Evolutionary conservation across 1,284 basidiomycete genomes (phyloP).

Genomic region (Termitomyces sp.): DNA sequence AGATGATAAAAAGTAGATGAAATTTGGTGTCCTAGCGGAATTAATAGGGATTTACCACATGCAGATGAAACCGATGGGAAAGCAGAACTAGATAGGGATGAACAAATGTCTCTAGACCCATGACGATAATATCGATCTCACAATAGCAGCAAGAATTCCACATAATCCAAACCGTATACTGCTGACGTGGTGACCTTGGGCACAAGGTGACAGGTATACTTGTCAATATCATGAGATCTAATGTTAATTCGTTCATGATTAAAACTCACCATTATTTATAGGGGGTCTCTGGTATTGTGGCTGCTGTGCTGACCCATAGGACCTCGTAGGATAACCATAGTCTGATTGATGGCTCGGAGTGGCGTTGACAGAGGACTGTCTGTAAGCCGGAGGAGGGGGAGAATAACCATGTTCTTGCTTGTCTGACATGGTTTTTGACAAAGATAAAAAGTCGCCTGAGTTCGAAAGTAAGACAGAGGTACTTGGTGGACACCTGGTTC

Average conservation of each 20-base stretch:
- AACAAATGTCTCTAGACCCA: not conserved
- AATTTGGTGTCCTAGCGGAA: not conserved
- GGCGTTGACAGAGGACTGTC: not conserved
- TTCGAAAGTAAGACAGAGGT: slow-evolving; percentile 2
- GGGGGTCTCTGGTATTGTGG: slow-evolving; percentile 9
- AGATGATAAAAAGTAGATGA: not conserved
- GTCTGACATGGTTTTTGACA: slow-evolving; percentile 10
- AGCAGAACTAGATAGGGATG: slow-evolving; percentile 22
- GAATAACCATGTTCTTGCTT: slow-evolving; percentile 4
- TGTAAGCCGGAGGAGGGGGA: slow-evolving; percentile 10
- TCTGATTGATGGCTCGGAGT: not conserved
- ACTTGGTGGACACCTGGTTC: not conserved
- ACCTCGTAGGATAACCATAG: not conserved
- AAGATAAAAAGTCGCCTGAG: not conserved
- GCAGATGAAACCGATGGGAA: slow-evolving; percentile 35
- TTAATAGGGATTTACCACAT: slow-evolving; percentile 25
- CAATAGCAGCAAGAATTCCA: slow-evolving; percentile 36
- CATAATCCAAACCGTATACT: slow-evolving; percentile 33
- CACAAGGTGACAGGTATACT: slow-evolving; percentile 25
- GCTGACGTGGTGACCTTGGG: slow-evolving; percentile 31
- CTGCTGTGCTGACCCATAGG: slow-evolving; percentile 4
- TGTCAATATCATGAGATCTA: not conserved
- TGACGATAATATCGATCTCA: slow-evolving; percentile 7
- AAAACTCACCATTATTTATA: slow-evolving; percentile 4
- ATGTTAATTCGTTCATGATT: not conserved